Evolutionary conservation across 176 grass and related monocot genomes (phyloP).

Genomic region (Aegilops bicornis): DNA sequence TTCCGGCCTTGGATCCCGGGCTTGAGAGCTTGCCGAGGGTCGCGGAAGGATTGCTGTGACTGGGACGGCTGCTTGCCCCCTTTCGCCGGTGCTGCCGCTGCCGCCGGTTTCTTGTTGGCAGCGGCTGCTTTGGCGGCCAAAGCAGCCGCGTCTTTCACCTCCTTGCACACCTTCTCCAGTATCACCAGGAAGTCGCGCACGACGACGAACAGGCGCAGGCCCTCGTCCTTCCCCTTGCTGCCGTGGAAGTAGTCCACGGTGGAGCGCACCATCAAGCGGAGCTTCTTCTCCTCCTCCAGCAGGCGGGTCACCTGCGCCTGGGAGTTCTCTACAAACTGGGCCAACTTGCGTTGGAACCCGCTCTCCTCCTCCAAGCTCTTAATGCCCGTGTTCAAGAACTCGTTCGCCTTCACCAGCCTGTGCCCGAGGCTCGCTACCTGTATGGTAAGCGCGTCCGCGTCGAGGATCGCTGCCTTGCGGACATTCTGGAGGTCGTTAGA

Average conservation of each 20-base stretch:
- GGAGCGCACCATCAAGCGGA: constrained; percentile 56
- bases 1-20: constrained; percentile 56
- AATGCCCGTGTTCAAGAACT: constrained; percentile 64
- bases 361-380: constrained; percentile 63
- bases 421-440: constrained; percentile 54
- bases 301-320: constrained; percentile 54
- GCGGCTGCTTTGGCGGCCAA: constrained; percentile 11
- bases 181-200: constrained; percentile 77
- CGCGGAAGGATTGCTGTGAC: constrained; percentile 21
- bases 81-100: not conserved
- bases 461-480: constrained; percentile 66
- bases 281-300: constrained; percentile 70
- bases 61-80: constrained; percentile 25
- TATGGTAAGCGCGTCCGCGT: constrained; percentile 62
- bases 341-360: constrained; percentile 58
- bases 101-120: constrained; percentile 26
- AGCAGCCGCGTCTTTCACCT: constrained; percentile 54
- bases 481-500: constrained; percentile 71
- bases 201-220: constrained; percentile 65
- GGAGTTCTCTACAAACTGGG: constrained; percentile 52
- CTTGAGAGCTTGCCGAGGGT: constrained; percentile 63
- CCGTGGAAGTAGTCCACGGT: constrained; percentile 84
- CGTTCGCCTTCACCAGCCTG: constrained; percentile 60
- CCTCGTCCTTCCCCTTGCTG: constrained; percentile 77
- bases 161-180: constrained; percentile 79